These are phyloP conservation scores for Candida qinlingensis DNA, from an alignment of 805 yeast species.

Conservation along the genomic window DNA sequence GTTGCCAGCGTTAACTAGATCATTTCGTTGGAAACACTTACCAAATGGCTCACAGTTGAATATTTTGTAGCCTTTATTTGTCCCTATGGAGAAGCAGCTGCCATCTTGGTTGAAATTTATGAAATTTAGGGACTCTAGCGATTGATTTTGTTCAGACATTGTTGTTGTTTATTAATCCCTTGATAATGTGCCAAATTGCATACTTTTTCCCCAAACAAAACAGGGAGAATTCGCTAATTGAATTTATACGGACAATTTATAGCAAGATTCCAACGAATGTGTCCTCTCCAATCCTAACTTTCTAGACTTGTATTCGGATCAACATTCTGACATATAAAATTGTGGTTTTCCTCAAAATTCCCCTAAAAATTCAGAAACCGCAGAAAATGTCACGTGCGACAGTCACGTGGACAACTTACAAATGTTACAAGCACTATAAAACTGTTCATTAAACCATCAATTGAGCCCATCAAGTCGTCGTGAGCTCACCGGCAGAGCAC, in stretches of 20 bases:
- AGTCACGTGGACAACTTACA: not conserved
- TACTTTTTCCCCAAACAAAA: too few species aligned
- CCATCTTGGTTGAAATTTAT: conserved; percentile 74
- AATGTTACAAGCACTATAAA: not conserved
- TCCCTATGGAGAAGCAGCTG: conserved; percentile 65
- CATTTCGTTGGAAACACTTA: conserved; percentile 38
- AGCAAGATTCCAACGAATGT: too few species aligned
- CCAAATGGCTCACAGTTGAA: conserved; percentile 69
- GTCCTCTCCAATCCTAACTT: too few species aligned
- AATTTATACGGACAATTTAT: too few species aligned
- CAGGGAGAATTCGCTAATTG: too few species aligned
- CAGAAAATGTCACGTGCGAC: not conserved
- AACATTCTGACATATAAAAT: not conserved
- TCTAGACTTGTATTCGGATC: not conserved
- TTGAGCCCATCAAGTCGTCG: not conserved
- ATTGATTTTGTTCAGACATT: conserved; percentile 1
- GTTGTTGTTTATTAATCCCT: not conserved
- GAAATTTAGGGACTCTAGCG: conserved; percentile 32
- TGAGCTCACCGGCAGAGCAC: conserved; percentile 48
- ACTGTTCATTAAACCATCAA: too few species aligned
- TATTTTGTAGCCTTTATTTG: conserved; percentile 56
- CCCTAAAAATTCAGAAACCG: not conserved
- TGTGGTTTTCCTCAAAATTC: not conserved
- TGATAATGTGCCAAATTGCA: too few species aligned
- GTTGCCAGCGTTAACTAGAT: conserved; percentile 20